phyloP scores from a whole-genome alignment of 1,284 basidiomycete genomes.

The Marasmius tenuissimus region DNA sequence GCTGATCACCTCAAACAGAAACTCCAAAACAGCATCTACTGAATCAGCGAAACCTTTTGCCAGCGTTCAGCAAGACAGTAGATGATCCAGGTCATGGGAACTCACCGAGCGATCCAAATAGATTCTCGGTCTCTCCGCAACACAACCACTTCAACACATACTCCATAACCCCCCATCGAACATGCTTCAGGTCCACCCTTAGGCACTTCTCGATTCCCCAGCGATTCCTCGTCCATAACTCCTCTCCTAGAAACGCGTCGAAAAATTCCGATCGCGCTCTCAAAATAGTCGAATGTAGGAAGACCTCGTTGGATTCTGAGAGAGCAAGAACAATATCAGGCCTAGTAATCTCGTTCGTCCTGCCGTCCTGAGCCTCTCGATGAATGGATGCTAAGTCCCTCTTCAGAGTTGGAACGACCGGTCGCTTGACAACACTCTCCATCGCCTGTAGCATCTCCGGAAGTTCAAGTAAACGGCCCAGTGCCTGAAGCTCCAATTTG shows the following conservation, averaged over 20 bases:
- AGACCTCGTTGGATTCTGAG: slow-evolving; percentile 62
- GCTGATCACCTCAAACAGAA: slow-evolving; percentile 86
- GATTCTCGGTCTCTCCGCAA: slow-evolving; percentile 69
- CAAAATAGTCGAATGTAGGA: slow-evolving; percentile 75
- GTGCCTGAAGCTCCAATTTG: slow-evolving; percentile 58
- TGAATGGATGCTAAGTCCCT: slow-evolving; percentile 39
- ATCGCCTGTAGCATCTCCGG: slow-evolving; percentile 53
- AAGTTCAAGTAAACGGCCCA: slow-evolving; percentile 60
- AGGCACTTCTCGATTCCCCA: slow-evolving; percentile 59
- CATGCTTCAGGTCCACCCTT: slow-evolving; percentile 70
- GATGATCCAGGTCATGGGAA: slow-evolving; percentile 13
- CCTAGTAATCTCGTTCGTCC: slow-evolving; percentile 26
- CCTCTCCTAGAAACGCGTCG: slow-evolving; percentile 81
- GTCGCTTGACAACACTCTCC: slow-evolving; percentile 50
- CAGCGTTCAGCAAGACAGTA: slow-evolving; percentile 2
- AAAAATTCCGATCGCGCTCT: slow-evolving; percentile 88
- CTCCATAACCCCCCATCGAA: slow-evolving; percentile 75
- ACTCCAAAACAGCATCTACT: slow-evolving; percentile 81
- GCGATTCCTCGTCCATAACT: slow-evolving; percentile 76
- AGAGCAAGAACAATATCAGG: slow-evolving; percentile 81
- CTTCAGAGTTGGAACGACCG: slow-evolving; percentile 44
- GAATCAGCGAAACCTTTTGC: slow-evolving; percentile 60
- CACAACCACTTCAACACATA: slow-evolving; percentile 83
- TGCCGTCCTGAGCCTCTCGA: slow-evolving; percentile 5
- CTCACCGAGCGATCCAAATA: slow-evolving; percentile 77